Evolutionary conservation across 345 rosid genomes (phyloP), one percentile per base, ranked within the genome.

Genomic region (Eucalyptus albens): DNA sequence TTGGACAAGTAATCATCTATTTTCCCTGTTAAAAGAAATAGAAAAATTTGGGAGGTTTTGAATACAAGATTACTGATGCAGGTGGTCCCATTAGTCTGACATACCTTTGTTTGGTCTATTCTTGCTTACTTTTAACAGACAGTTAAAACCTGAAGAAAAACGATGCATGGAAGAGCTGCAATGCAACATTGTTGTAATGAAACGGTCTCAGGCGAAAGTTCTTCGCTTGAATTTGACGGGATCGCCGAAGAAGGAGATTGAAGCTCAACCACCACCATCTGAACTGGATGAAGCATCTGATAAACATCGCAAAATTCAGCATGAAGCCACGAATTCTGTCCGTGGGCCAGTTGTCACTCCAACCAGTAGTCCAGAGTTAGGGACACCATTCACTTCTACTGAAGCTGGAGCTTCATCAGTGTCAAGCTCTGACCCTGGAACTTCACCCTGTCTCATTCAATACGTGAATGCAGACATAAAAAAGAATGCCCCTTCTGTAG

Each of bases 371-470:
- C 99, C 99, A 29, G 99, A 98, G 95, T 94, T 95, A 29, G 97
- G 99, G 89, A 97, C 99, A 53, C 98, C 99, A 49, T 98, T 98
- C 91, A 97, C 99, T 89, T 92, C 95, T 29, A 98, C 99, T 40
- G 99, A 98, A 93, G 98, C 96, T 7, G 99, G 95, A 86, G 96
- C 99, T 56, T 98, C 99, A 55, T 98, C 99, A 37, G 97, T 97
- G 80, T 97, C 99, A 11, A 98, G 99, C 92, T 96, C 97, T 77
- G 99, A 97, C 93, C 97, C 91, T 1, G 99, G 99, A 90, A 95
- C 99, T 86, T 98, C 99, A 33, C 99, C 99, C 2, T 97, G 93
- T 88, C 94, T 94, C 91, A 91, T 91, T 53, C 89, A 95, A 59
- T 99, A 94, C 88, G 91, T 87, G 62, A 97, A 93, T 67, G 95